Evolutionary conservation across 805 yeast genomes (phyloP), one percentile per base, ranked within the genome.

Genomic region (Pichia deserticola): DNA sequence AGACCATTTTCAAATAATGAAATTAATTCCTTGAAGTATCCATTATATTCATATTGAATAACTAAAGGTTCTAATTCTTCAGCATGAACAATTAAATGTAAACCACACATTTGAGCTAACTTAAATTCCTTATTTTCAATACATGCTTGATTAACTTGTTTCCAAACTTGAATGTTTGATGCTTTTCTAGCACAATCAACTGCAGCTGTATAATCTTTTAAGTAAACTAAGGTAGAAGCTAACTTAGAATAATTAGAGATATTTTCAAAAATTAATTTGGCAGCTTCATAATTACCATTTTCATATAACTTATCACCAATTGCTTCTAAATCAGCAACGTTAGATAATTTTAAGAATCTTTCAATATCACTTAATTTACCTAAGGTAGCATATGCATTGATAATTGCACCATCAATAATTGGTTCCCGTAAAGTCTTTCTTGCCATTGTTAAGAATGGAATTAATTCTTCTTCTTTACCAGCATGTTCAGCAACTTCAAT

Each of bases 181-280:
- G 99, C 98, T 72, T 92, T 93, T 75, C 99, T 86, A 27, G 99
- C 99, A 70, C 97, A 89, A 64, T 93, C 98, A 54, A 93, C 99
- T 46, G 99, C 99, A 50, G 88, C 82, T 72, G 93, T 97, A 68
- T 89, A 90, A 66, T 93, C 97, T 49, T 81, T 82, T 62, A 93
- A 74, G 73, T 83, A 89, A 36, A 93, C 99, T 63, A 90, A 79
- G 33, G 98, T 92, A n/a, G 96, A 86, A 13, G 99, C 98, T 60
- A 93, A 79, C 68, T 90, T 93, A 44, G 97, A 85, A 77, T 95
- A 92, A 72, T 92, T 93, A 39, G 97, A 89, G 51, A 92, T 84
- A 55, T 82, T 84, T 9, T 89, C 74, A 70, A 79, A 93, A 60
- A 95, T 79, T 55, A 89, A 74, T 71, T 89, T 92, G 40, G 99